phyloP scores from a whole-genome alignment of 305 asterid species.

The Withania somnifera region DNA sequence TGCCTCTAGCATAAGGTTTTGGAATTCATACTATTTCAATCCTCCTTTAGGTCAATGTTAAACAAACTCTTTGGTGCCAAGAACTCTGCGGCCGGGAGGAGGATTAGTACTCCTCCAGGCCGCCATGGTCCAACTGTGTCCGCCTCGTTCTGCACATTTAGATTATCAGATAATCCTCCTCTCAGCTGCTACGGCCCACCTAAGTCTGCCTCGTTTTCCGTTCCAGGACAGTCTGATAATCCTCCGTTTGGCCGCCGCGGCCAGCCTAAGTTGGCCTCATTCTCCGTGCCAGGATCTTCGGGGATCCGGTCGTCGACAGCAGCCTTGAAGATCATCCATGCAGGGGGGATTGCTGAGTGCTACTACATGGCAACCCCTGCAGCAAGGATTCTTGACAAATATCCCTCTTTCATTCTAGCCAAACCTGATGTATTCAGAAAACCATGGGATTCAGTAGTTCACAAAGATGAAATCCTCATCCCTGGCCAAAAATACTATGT shows the following conservation, averaged over 20 bases:
- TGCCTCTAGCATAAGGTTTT: background rate
- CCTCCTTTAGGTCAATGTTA: background rate
- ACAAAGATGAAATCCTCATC: slow-evolving; percentile 45
- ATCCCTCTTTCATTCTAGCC: slow-evolving; percentile 42
- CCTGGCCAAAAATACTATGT: slow-evolving; percentile 55
- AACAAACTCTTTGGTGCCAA: background rate
- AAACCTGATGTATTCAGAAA: slow-evolving; percentile 45
- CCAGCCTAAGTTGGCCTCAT: background rate
- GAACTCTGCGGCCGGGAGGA: background rate
- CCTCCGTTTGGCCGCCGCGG: background rate
- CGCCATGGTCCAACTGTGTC: background rate
- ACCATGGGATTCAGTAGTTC: slow-evolving; percentile 58
- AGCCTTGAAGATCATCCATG: slow-evolving; percentile 51
- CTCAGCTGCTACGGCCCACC: background rate
- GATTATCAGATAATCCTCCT: background rate
- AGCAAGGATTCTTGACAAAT: slow-evolving; percentile 38
- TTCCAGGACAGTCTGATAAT: background rate
- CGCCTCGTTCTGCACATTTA: background rate
- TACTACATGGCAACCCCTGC: slow-evolving; percentile 76
- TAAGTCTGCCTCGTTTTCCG: background rate
- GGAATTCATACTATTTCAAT: background rate
- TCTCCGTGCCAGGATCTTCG: background rate
- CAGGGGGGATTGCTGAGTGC: slow-evolving; percentile 45
- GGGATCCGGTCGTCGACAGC: slow-evolving; percentile 3
- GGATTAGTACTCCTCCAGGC: background rate